Evolutionary conservation across 2,329 filamentous ascomycete genomes (phyloP), one percentile per base, ranked within the genome.

Genomic region (Penicillium verrucosum): DNA sequence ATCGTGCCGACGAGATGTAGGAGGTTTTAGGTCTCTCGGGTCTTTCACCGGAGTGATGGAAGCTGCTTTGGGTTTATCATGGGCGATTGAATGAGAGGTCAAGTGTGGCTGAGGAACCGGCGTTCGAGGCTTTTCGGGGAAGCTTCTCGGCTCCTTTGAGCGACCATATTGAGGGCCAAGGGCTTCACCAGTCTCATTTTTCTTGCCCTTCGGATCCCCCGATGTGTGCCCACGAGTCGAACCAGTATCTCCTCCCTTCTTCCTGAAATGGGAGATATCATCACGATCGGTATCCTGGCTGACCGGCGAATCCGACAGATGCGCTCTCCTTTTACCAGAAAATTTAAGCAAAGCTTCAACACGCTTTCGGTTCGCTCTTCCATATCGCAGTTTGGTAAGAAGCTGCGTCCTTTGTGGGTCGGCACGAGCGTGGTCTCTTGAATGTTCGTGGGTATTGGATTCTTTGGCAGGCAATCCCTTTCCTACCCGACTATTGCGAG

Each of bases 321-420:
- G 58, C 5, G 58, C 29, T 65, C 70, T 76, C 49, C 61, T 70
- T 63, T 76, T 77, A 40, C 69, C 70, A 25, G 72, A 71, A 47
- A 79, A 76, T 61, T 75, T 78, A 21, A 80, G 69, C 18, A 80
- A 68, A 32, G 68, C 75, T 57, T 79, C 76, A 32, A 83, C 75
- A n/a, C 77, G 75, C 52, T 76, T 77, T 41, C 72, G 71, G 63
- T 80, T 79, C 40, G 75, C 68, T 63, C 78, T 81, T 16, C 80
- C 78, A 63, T 82, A 83, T 57, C 77, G 81, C 40, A 84, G 66
- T 59, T 74, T 81, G 27, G 82, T 77, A 43, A 82, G 70, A 36
- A 80, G 70, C 53, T 66, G 71, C 37, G 57, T 53, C 59, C 66
- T 72, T 18, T 53, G 30, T 12, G 53, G 49, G 18, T n/a, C 30